phyloP scores from a whole-genome alignment of 2,329 filamentous ascomycete genomes.

The Annulohypoxylon truncatum region DNA sequence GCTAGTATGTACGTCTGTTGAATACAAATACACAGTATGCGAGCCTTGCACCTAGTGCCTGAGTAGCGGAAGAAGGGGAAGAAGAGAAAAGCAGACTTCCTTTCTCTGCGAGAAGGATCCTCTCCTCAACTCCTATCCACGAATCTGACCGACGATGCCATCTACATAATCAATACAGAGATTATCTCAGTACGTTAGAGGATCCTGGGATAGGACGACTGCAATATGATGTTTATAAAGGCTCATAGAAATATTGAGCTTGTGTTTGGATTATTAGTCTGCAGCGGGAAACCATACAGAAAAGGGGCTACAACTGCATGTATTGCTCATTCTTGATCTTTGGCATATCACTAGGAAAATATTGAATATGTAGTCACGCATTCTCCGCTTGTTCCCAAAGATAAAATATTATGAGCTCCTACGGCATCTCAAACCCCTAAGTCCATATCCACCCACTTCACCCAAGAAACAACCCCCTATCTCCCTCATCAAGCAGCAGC shows the following conservation, averaged over 20 bases:
- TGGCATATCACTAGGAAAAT: neutral
- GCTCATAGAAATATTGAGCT: too few species aligned
- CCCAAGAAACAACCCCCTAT: neutral
- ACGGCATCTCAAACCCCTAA: neutral
- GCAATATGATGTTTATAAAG: too few species aligned
- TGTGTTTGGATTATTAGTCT: neutral
- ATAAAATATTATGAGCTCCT: neutral
- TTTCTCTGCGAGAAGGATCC: neutral
- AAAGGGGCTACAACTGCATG: too few species aligned
- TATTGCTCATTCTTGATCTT: too few species aligned
- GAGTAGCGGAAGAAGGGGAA: too few species aligned
- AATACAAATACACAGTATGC: neutral
- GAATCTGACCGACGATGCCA: neutral
- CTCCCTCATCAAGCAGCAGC: slow-evolving; percentile 13
- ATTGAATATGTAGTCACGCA: too few species aligned
- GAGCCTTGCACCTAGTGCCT: neutral
- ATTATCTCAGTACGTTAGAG: neutral
- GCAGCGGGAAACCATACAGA: too few species aligned
- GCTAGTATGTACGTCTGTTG: neutral
- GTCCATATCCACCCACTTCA: neutral
- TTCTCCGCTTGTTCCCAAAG: neutral
- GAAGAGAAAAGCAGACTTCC: neutral
- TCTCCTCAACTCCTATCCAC: neutral
- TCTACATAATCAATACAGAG: too few species aligned
- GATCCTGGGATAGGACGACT: too few species aligned